Evolutionary conservation across 345 rosid species (phyloP).

Genomic region (Populus nigra): DNA sequence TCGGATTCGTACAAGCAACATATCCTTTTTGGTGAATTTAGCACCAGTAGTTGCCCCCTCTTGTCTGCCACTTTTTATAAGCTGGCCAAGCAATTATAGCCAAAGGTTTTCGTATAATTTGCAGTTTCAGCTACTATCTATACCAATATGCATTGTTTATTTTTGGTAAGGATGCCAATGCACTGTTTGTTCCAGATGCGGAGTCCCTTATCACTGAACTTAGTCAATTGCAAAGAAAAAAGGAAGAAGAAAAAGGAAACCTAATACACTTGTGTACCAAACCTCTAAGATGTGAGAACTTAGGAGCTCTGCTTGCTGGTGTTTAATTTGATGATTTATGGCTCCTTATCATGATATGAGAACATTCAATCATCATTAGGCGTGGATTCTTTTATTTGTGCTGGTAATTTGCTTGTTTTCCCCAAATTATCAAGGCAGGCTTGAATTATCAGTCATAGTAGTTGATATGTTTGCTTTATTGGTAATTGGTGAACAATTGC

Average conservation of each 20-base stretch:
- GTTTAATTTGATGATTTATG: not conserved
- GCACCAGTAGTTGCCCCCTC: not conserved
- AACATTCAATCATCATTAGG: not conserved
- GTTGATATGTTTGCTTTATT: not conserved
- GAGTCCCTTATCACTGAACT: not conserved
- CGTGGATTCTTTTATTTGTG: not conserved
- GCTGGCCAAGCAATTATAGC: not conserved
- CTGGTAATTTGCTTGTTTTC: not conserved
- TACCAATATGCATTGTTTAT: not conserved
- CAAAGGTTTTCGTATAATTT: not conserved
- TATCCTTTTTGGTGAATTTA: not conserved
- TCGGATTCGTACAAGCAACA: constrained; percentile 3
- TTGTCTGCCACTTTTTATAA: not conserved
- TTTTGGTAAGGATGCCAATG: not conserved
- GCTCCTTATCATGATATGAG: not conserved
- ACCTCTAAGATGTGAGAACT: not conserved
- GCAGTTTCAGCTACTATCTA: not conserved
- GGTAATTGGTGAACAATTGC: not conserved
- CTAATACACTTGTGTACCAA: not conserved
- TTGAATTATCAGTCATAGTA: not conserved
- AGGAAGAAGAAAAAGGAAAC: not conserved
- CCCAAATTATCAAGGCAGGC: not conserved
- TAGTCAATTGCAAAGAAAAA: not conserved
- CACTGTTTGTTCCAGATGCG: not conserved
- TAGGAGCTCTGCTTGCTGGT: not conserved